Evolutionary conservation across 2,329 filamentous ascomycete genomes (phyloP).

Genomic region (Ascochyta viciae-villosae): DNA sequence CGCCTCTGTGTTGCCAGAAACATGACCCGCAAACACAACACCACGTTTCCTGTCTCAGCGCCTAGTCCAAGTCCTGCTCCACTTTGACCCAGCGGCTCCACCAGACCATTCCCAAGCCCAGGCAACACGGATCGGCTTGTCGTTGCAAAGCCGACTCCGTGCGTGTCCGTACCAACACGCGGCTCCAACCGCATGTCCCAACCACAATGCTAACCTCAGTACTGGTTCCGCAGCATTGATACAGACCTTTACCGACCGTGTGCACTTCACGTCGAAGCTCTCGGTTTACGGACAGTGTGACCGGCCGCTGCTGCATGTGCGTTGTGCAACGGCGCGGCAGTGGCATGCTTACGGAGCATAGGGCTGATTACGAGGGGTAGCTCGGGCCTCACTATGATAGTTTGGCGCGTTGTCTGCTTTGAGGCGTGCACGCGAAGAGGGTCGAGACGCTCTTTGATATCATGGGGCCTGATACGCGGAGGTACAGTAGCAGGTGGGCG

Average conservation of each 20-base stretch:
- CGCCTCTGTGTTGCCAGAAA: conserved; percentile 1
- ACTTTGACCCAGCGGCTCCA: conserved; percentile 1
- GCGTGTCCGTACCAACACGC: neutral
- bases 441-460: conserved; percentile 2
- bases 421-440: conserved; percentile 1
- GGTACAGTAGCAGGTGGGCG: conserved; percentile 10
- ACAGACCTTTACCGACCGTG: neutral
- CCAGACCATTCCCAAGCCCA: neutral
- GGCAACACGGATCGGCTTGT: conserved; percentile 1
- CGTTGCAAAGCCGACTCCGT: neutral
- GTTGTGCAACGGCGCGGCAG: conserved; percentile 6
- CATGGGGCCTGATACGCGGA: neutral
- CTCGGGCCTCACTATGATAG: neutral
- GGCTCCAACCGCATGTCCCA: neutral
- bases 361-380: conserved; percentile 6
- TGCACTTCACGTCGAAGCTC: neutral
- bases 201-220: neutral
- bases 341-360: conserved; percentile 10
- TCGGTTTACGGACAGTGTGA: neutral
- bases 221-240: neutral
- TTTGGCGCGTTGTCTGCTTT: conserved; percentile 6
- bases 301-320: conserved; percentile 9
- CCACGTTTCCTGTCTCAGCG: conserved; percentile 11
- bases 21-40: conserved; percentile 11
- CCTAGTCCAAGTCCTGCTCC: conserved; percentile 2